phyloP scores from a whole-genome alignment of 306 rosid species.

The Vigna trinervia region DNA sequence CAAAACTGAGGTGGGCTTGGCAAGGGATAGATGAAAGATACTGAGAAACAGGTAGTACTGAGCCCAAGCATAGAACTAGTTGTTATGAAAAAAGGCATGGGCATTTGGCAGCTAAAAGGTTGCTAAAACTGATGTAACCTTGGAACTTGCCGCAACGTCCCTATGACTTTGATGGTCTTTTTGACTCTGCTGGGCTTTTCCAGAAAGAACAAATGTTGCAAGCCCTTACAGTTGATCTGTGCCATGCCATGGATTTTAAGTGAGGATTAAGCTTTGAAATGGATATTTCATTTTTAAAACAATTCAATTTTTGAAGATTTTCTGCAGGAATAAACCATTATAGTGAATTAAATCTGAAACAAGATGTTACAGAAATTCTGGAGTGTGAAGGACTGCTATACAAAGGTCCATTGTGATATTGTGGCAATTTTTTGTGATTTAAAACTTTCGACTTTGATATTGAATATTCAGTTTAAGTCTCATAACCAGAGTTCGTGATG shows the following conservation, averaged over 20 bases:
- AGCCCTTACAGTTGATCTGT: not conserved
- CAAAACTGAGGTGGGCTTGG: not conserved
- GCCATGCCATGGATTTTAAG: not conserved
- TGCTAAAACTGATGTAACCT: not conserved
- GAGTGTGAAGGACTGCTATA: not conserved
- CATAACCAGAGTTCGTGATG: not conserved
- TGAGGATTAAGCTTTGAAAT: not conserved
- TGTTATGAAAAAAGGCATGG: not conserved
- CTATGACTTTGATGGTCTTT: not conserved
- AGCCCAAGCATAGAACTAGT: not conserved
- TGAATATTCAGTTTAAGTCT: conserved; percentile 3
- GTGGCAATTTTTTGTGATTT: not conserved
- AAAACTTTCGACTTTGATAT: not conserved
- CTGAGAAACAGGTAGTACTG: not conserved
- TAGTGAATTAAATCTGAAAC: not conserved
- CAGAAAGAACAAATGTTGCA: not conserved
- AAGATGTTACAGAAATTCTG: conserved; percentile 12
- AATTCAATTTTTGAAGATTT: conserved; percentile 32
- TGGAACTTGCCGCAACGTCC: not conserved
- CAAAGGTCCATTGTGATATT: not conserved
- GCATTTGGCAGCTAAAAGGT: not conserved
- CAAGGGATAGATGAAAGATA: conserved; percentile 10
- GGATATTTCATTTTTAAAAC: not conserved
- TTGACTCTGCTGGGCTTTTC: no score
- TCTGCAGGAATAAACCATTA: not conserved